Evolutionary conservation across 2,329 filamentous ascomycete species (phyloP).

Genomic region (Tolypocladium nubicola): DNA sequence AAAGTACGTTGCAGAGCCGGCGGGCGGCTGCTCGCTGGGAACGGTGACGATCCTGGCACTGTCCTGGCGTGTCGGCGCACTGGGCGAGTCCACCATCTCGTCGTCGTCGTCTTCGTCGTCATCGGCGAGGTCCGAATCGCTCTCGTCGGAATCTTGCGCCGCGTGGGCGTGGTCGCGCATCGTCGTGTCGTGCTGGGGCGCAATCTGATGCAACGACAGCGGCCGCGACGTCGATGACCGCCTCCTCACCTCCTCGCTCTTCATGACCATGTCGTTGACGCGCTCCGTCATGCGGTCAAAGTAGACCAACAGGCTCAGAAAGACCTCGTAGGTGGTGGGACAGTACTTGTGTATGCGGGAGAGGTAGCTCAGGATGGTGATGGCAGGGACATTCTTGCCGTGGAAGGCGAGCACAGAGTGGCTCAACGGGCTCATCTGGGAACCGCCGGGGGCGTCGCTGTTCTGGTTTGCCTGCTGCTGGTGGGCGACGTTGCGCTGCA

Average conservation of each 20-base stretch:
- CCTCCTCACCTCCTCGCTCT: slow-evolving; percentile 46
- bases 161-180: slow-evolving; percentile 16
- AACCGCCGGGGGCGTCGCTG: slow-evolving; percentile 35
- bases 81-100: slow-evolving; percentile 20
- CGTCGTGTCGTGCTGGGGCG: slow-evolving; percentile 14
- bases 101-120: slow-evolving; percentile 27
- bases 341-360: slow-evolving; percentile 98
- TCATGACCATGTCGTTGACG: slow-evolving; percentile 72
- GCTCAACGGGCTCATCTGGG: slow-evolving; percentile 50
- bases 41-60: slow-evolving; percentile 10
- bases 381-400: slow-evolving; percentile 94
- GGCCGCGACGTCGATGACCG: slow-evolving; percentile 4
- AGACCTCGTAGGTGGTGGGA: slow-evolving; percentile 96
- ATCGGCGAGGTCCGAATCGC: slow-evolving; percentile 40
- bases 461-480: slow-evolving; percentile 42
- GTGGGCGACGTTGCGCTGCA: slow-evolving; percentile 61
- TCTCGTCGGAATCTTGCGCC: slow-evolving; percentile 27
- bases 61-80: slow-evolving; percentile 12
- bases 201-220: slow-evolving; percentile 2
- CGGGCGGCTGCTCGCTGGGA: slow-evolving; percentile 12
- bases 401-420: slow-evolving; percentile 84
- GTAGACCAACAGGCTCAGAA: slow-evolving; percentile 88
- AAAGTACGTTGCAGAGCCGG: slow-evolving; percentile 51
- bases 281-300: slow-evolving; percentile 98
- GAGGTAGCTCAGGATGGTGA: slow-evolving; percentile 92